Percentiles rank a stretch among this genome's conserved stretches.
These are phyloP conservation scores for Blastobotrys raffinosifermentans DNA, from an alignment of 1,139 yeast species.

Conservation along the genomic window DNA sequence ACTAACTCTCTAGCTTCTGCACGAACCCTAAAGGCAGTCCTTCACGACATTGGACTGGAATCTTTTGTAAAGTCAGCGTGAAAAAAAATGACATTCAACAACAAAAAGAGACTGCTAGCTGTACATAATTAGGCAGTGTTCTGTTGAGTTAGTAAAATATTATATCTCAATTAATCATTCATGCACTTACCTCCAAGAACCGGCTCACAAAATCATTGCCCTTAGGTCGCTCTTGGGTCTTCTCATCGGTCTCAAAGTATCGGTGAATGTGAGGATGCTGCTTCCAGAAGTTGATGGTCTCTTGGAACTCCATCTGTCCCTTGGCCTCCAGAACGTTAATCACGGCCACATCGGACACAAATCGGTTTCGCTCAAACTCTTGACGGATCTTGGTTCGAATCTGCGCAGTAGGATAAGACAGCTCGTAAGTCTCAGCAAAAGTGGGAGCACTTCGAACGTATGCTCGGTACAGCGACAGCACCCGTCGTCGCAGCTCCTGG, in stretches of 20 bases:
- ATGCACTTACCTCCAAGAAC: conserved; percentile 40
- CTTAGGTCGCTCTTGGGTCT: conserved; percentile 27
- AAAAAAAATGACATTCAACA: no score
- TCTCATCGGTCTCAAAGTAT: conserved; percentile 65
- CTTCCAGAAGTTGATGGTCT: conserved; percentile 84
- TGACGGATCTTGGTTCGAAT: conserved; percentile 83
- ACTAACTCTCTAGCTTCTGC: not conserved
- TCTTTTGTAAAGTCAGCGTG: no score
- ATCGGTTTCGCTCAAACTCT: conserved; percentile 82
- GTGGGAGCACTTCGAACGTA: conserved; percentile 55
- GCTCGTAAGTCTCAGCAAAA: conserved; percentile 58
- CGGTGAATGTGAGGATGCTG: conserved; percentile 82
- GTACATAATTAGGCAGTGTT: no score
- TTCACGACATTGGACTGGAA: no score
- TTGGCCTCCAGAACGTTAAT: conserved; percentile 66
- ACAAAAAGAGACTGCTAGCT: no score
- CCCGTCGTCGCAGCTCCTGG: conserved; percentile 58
- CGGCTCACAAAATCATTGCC: conserved; percentile 49
- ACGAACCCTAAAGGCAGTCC: no score
- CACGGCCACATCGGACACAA: conserved; percentile 58
- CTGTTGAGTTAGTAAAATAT: no score
- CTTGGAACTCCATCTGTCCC: conserved; percentile 91
- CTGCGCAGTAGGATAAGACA: conserved; percentile 76
- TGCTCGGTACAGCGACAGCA: conserved; percentile 66
- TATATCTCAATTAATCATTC: not conserved